Conservation (phyloP, 441 rosid species). For the Populus hybrid region DNA sequence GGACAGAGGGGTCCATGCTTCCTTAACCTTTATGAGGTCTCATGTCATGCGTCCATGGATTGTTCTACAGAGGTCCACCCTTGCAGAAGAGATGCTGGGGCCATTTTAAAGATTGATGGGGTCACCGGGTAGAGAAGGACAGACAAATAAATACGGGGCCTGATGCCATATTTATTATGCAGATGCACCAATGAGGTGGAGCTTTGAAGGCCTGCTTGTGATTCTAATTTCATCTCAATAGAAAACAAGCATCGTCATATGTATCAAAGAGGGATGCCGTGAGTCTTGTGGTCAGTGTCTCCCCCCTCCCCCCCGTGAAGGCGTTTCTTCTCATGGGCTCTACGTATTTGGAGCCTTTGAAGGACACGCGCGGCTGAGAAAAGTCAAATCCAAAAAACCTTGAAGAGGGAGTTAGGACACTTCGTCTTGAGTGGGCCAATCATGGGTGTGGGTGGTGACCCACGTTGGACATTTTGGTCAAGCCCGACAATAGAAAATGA, state of each 20-base stretch:
- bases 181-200: neutral
- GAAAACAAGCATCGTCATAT: neutral
- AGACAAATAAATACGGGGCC: too few relatives aligned
- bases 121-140: too few relatives aligned
- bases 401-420: neutral
- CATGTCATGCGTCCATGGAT: neutral
- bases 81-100: neutral
- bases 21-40: neutral
- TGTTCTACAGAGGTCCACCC: neutral
- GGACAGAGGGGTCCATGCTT: neutral
- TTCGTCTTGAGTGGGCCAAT: neutral
- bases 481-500: constrained; percentile 9
- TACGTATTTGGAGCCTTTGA: neutral
- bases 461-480: neutral
- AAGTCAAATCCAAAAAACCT: neutral
- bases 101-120: neutral
- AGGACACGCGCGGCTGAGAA: neutral
- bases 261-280: neutral
- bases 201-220: too few relatives aligned
- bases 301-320: neutral
- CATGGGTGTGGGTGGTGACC: neutral
- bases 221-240: too few relatives aligned
- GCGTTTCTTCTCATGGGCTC: neutral
- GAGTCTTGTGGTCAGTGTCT: neutral
- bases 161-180: too few relatives aligned